phyloP scores from a whole-genome alignment of 1,284 basidiomycete species.

The Cryptococcus sp. region DNA sequence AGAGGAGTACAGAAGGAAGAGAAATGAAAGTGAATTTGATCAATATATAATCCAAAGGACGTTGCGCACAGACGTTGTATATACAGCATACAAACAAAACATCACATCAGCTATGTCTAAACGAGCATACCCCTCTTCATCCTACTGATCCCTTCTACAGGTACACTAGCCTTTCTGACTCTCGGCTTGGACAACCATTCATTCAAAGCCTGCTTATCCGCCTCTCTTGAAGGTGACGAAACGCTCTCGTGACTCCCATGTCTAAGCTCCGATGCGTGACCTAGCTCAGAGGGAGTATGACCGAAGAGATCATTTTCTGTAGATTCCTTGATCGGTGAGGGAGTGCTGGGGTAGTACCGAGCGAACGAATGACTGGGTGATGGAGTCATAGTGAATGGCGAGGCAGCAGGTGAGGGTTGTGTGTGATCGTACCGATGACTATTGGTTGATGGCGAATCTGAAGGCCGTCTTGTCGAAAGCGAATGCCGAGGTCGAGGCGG shows the following conservation, averaged over 20 bases:
- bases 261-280: no score
- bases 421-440: not conserved
- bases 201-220: not conserved
- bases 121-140: not conserved
- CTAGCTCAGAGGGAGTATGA: no score
- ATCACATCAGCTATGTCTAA: not conserved
- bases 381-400: not conserved
- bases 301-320: no score
- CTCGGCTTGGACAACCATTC: not conserved
- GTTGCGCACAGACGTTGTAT: no score
- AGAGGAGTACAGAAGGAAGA: no score
- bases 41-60: no score
- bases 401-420: not conserved
- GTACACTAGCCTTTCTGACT: not conserved
- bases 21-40: no score
- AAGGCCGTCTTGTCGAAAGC: not conserved
- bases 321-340: no score
- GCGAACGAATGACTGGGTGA: not conserved
- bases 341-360: not conserved
- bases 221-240: not conserved
- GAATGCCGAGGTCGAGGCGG: not conserved
- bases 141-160: not conserved
- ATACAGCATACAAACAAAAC: no score
- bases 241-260: not conserved
- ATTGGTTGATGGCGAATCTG: not conserved